Conservation (phyloP, 169 alveolate genomes). For the Plasmodium vivax region DNA sequence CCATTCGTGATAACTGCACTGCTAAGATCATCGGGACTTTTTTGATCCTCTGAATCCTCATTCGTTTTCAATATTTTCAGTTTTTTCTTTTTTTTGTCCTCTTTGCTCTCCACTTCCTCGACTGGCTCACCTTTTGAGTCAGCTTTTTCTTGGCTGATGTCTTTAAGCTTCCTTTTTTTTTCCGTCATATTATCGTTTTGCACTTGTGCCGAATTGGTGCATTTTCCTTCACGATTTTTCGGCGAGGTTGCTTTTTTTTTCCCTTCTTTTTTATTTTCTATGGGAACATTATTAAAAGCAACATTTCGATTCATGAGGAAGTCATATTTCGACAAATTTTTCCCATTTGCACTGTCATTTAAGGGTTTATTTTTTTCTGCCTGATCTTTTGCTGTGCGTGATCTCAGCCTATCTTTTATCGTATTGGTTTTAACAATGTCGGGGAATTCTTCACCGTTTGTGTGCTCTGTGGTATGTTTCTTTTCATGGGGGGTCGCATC, state of each 20-base stretch:
- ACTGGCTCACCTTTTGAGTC: neutral
- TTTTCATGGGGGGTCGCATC: neutral
- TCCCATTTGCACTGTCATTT: neutral
- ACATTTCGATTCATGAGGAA: slow-evolving; percentile 35
- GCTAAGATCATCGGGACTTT: neutral
- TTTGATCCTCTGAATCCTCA: neutral
- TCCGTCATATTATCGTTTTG: slow-evolving; percentile 6
- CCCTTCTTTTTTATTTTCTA: slow-evolving; percentile 22
- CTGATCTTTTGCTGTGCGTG: slow-evolving; percentile 1
- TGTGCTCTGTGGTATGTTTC: neutral
- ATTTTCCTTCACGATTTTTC: neutral
- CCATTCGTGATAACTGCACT: neutral
- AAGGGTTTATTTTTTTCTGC: slow-evolving; percentile 17
- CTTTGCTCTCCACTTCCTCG: neutral
- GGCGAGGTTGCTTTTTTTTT: neutral
- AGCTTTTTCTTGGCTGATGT: neutral
- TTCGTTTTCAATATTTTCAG: neutral
- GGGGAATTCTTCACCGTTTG: neutral
- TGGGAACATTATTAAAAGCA: slow-evolving; percentile 2
- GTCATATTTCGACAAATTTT: slow-evolving; percentile 50
- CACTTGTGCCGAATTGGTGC: neutral
- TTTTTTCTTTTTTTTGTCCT: slow-evolving; percentile 7
- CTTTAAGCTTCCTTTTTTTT: slow-evolving; percentile 32
- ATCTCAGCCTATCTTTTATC: slow-evolving; percentile 24
- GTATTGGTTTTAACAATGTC: neutral